These are phyloP conservation scores for Lasiosphaeria miniovina DNA, from an alignment of 495 filamentous ascomycete genomes.

Conservation along the genomic window DNA sequence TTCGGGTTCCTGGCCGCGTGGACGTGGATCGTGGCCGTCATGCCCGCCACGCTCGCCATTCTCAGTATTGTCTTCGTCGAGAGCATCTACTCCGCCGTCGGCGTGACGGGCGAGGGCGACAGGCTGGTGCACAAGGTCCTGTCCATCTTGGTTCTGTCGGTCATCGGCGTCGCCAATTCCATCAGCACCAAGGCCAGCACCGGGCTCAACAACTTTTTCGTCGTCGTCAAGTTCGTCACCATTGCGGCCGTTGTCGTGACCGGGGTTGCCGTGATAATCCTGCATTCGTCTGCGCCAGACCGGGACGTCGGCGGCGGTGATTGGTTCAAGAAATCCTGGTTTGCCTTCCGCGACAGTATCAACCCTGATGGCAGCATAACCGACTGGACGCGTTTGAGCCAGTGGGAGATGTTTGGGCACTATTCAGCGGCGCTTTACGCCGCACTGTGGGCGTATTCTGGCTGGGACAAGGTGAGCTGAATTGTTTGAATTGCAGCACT, in stretches of 20 bases:
- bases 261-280: slow-evolving; percentile 42
- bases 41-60: slow-evolving; percentile 56
- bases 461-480: slow-evolving; percentile 56
- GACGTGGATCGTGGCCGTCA: slow-evolving; percentile 58
- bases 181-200: slow-evolving; percentile 56
- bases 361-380: slow-evolving; percentile 46
- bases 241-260: slow-evolving; percentile 48
- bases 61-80: slow-evolving; percentile 59
- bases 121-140: slow-evolving; percentile 45
- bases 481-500: not conserved
- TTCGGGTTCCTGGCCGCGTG: slow-evolving; percentile 55
- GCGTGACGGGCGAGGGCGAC: slow-evolving; percentile 41
- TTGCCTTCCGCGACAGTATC: slow-evolving; percentile 40
- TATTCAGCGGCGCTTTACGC: slow-evolving; percentile 53
- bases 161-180: slow-evolving; percentile 51
- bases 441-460: slow-evolving; percentile 56
- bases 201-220: slow-evolving; percentile 53
- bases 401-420: slow-evolving; percentile 53
- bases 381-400: slow-evolving; percentile 43
- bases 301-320: slow-evolving; percentile 44
- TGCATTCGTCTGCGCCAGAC: slow-evolving; percentile 33
- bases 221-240: slow-evolving; percentile 47
- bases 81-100: slow-evolving; percentile 48
- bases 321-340: slow-evolving; percentile 53
- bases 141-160: slow-evolving; percentile 42